Conservation (phyloP, 129 eudicot species). For the sunflower (Helianthus annuus) region DNA sequence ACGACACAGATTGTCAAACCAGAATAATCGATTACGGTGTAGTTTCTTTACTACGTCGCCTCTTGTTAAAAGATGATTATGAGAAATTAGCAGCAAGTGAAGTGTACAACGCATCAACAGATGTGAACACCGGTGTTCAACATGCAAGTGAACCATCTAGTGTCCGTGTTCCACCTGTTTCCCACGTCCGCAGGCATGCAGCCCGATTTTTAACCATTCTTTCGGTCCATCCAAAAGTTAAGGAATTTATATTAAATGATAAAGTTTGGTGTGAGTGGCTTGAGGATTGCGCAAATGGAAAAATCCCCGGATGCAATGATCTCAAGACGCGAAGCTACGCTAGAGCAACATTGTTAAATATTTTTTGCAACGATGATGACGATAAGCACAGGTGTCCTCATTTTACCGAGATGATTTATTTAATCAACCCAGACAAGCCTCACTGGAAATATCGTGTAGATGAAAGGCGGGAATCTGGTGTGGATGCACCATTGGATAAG, state of each 20-base stretch:
- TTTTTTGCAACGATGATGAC: slow-evolving; percentile 51
- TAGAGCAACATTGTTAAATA: slow-evolving; percentile 80
- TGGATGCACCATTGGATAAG: slow-evolving; percentile 9
- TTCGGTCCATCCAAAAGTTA: slow-evolving; percentile 83
- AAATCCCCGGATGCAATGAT: slow-evolving; percentile 79
- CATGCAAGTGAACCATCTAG: slow-evolving; percentile 48
- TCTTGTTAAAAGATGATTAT: slow-evolving; percentile 79
- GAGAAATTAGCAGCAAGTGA: slow-evolving; percentile 90
- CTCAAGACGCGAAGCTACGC: slow-evolving; percentile 92
- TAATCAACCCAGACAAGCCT: slow-evolving; percentile 75
- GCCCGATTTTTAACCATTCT: slow-evolving; percentile 76
- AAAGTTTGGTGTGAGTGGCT: slow-evolving; percentile 85
- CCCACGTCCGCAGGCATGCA: slow-evolving; percentile 91
- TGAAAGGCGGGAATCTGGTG: slow-evolving; percentile 12
- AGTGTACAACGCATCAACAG: slow-evolving; percentile 83
- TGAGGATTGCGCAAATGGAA: slow-evolving; percentile 92
- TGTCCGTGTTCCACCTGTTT: slow-evolving; percentile 67
- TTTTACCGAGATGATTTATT: slow-evolving; percentile 76
- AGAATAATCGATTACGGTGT: slow-evolving; percentile 77
- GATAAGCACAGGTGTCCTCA: slow-evolving; percentile 53
- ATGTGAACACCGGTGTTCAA: slow-evolving; percentile 51
- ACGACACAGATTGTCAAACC: slow-evolving; percentile 62
- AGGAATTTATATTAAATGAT: slow-evolving; percentile 63
- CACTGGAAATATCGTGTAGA: slow-evolving; percentile 81
- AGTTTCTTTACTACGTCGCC: slow-evolving; percentile 66